Base-by-base conservation (phyloP, 2,329 filamentous ascomycete genomes). In the Arthrobotrys iridis region DNA sequence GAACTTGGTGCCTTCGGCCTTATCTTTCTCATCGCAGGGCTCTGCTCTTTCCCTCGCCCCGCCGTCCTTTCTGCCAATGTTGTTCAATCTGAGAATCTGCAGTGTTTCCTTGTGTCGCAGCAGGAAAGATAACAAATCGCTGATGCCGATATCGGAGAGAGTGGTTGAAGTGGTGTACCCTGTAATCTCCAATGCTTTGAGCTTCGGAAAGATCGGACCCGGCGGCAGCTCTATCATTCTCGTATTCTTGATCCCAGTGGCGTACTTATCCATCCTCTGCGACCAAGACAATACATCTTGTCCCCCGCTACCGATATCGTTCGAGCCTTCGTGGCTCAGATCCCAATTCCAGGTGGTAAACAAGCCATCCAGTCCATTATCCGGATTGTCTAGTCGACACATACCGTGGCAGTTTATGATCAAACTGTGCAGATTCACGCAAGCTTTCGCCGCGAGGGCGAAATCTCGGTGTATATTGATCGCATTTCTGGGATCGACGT, bases 351-450 rank as follows among this genome's bases (percentile, higher is more conserved):
- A 64, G 8, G 26, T 13, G 2, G 18, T 30, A 10, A 71, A 50
- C 28, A n/a, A 71, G 10, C 20, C 15, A 22, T 48, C 58, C 7
- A 71, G 48, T 4, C 66, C 66, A 7, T 40, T 11, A 13, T 37
- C 28, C 5, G 66, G 5, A 5, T 18, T 48, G 13, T 71, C 66
- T 0, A 71, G 48, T 4, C 66, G 22, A 7, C 11, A 3, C 37
- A 64, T 59, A 2, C 58, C 66, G 20, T 71, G 66, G 26, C 58
- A 63, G 22, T 48, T 35, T 13, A 71, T 58, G 1, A 71, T 5
- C n/a, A n/a, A n/a, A n/a, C n/a, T n/a, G n/a, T n/a, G n/a, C n/a
- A n/a, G 6, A 13, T n/a, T 33, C 41, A 13, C 2, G 28, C 45
- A 52, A 1, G 24, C 13, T n/a, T 28, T 20, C 2, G 20, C 40